Conservation (phyloP, 2,329 filamentous ascomycete genomes). For the Epichloe sylvatica region DNA sequence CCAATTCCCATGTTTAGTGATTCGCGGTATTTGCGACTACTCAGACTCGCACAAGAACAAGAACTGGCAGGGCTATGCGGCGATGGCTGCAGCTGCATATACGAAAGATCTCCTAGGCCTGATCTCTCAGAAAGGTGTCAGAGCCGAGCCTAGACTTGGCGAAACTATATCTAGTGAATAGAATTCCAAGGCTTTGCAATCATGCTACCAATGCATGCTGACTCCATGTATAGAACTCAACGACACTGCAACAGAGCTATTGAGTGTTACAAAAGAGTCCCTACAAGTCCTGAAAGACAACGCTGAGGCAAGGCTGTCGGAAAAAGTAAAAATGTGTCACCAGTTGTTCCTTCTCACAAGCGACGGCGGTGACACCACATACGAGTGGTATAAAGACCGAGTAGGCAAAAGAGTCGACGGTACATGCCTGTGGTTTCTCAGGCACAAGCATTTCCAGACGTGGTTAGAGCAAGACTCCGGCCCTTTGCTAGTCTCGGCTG, state of each 20-base stretch:
- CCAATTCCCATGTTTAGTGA: slow-evolving; percentile 17
- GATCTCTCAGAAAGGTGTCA: too few species aligned
- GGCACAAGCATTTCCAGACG: slow-evolving; percentile 14
- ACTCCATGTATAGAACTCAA: too few species aligned
- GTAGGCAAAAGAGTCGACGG: slow-evolving; percentile 6
- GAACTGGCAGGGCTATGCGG: slow-evolving; percentile 17
- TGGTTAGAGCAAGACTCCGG: slow-evolving; percentile 18
- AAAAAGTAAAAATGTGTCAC: too few species aligned
- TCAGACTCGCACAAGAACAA: slow-evolving; percentile 21
- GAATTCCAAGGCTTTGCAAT: too few species aligned
- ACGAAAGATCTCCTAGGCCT: slow-evolving; percentile 12
- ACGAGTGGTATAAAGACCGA: slow-evolving; percentile 19
- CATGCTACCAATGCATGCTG: too few species aligned
- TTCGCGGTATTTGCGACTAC: slow-evolving; percentile 24
- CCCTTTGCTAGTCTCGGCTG: slow-evolving; percentile 21
- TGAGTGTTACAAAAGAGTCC: too few species aligned
- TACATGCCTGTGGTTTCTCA: slow-evolving; percentile 21
- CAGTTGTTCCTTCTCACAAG: background rate
- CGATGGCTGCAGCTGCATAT: slow-evolving; percentile 18
- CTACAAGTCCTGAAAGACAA: too few species aligned
- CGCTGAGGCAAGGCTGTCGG: too few species aligned
- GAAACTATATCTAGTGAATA: too few species aligned
- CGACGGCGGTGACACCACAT: slow-evolving; percentile 6
- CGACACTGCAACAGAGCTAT: too few species aligned
- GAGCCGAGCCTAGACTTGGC: too few species aligned